Conservation (phyloP, 2,329 filamentous ascomycete species). For the Stagonosporopsis chrysanthemi region DNA sequence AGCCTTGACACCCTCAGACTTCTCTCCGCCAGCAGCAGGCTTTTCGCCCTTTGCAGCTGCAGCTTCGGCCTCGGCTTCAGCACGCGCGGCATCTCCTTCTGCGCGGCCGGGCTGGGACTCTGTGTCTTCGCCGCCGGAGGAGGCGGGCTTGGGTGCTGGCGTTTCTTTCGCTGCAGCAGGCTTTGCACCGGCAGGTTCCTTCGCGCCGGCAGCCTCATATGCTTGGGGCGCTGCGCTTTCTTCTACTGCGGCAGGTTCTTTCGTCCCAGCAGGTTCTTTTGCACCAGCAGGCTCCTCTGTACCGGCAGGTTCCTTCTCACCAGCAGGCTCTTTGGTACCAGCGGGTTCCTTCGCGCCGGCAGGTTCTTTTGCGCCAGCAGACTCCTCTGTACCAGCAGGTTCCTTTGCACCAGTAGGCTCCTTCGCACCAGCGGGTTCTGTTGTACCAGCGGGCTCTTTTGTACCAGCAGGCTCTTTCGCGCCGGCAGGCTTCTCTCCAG, state of each 20-base stretch:
- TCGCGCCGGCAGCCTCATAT: constrained; percentile 1
- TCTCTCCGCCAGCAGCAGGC: constrained; percentile 29
- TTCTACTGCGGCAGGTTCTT: background rate
- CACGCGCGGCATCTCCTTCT: constrained; percentile 30
- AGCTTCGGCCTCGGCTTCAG: constrained; percentile 20
- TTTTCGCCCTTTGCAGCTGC: constrained; percentile 22
- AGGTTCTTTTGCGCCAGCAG: too few species aligned
- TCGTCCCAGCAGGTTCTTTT: background rate
- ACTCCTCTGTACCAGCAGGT: too few species aligned
- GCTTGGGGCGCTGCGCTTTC: background rate
- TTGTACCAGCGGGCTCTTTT: background rate
- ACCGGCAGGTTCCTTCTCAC: background rate
- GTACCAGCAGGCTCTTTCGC: background rate
- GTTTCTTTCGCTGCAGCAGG: constrained; percentile 2
- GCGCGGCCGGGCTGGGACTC: constrained; percentile 32
- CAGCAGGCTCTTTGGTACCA: too few species aligned
- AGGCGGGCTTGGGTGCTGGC: background rate
- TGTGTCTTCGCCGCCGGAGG: constrained; percentile 20
- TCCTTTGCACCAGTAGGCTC: background rate
- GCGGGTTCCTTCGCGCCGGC: background rate
- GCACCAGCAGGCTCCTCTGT: background rate
- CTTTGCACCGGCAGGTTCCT: constrained; percentile 6
- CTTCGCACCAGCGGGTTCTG: background rate
- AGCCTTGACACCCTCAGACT: constrained; percentile 36
- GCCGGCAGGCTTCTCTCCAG: background rate